These are phyloP conservation scores for Plasmopara viticola DNA, from an alignment of 352 stramenopile species.

Conservation along the genomic window DNA sequence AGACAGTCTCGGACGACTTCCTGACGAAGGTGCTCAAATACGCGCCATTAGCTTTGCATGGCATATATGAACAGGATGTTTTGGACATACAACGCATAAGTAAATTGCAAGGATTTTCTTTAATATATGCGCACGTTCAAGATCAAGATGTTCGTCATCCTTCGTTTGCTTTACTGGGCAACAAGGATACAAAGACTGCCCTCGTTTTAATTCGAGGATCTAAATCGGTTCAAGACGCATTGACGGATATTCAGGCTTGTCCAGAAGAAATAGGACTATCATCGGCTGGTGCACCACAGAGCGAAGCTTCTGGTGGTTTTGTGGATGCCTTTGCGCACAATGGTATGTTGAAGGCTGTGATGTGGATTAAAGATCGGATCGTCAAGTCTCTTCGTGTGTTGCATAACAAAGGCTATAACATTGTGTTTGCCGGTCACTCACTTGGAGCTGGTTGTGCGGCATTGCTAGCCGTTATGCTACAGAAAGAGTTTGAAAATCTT, in stretches of 20 bases:
- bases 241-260: slow-evolving; percentile 82
- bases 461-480: slow-evolving; percentile 76
- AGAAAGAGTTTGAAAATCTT: slow-evolving; percentile 77
- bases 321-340: slow-evolving; percentile 84
- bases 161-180: slow-evolving; percentile 72
- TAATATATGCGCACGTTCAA: slow-evolving; percentile 82
- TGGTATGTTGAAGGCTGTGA: slow-evolving; percentile 79
- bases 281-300: slow-evolving; percentile 28
- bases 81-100: slow-evolving; percentile 82
- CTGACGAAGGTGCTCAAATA: slow-evolving; percentile 68
- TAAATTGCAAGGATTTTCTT: slow-evolving; percentile 63
- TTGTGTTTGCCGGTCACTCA: slow-evolving; percentile 78
- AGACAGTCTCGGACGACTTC: slow-evolving; percentile 60
- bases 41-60: slow-evolving; percentile 70
- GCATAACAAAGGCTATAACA: slow-evolving; percentile 70
- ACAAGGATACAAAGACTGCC: slow-evolving; percentile 73
- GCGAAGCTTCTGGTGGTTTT: slow-evolving; percentile 56
- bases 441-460: slow-evolving; percentile 71
- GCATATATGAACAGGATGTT: slow-evolving; percentile 80
- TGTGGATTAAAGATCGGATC: slow-evolving; percentile 85
- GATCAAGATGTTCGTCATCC: slow-evolving; percentile 74
- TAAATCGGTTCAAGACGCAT: slow-evolving; percentile 80
- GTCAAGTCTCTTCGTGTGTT: slow-evolving; percentile 66
- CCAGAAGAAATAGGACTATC: slow-evolving; percentile 64
- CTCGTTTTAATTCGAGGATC: slow-evolving; percentile 76